These are phyloP conservation scores for Leccinum fibrillosum DNA, from an alignment of 768 basidiomycete genomes.

Conservation along the genomic window DNA sequence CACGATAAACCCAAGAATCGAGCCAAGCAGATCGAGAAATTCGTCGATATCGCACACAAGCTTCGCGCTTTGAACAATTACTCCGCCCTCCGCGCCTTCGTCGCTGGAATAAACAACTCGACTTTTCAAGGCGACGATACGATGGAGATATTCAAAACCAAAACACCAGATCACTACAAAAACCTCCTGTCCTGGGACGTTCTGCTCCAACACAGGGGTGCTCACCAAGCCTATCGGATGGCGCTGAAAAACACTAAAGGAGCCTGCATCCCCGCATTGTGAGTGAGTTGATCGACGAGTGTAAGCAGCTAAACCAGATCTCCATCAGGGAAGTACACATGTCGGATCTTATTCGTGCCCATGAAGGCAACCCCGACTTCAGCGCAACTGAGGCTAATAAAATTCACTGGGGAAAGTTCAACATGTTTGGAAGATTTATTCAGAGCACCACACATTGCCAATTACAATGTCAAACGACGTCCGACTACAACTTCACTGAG, in stretches of 20 bases:
- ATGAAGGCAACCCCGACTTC: slow-evolving; percentile 80
- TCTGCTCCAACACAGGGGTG: slow-evolving; percentile 74
- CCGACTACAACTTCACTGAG: slow-evolving; percentile 63
- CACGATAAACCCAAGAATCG: slow-evolving; percentile 76
- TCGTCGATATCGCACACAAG: slow-evolving; percentile 78
- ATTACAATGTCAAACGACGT: slow-evolving; percentile 56
- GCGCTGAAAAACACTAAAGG: slow-evolving; percentile 84
- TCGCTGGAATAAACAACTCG: slow-evolving; percentile 89
- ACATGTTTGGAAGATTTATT: slow-evolving; percentile 87
- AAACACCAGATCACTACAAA: slow-evolving; percentile 68
- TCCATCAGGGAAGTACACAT: slow-evolving; percentile 81
- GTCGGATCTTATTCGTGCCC: slow-evolving; percentile 82
- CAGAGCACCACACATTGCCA: slow-evolving; percentile 77
- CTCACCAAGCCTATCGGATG: slow-evolving; percentile 88
- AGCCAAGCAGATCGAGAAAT: slow-evolving; percentile 82
- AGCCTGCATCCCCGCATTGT: slow-evolving; percentile 86
- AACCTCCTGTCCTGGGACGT: slow-evolving; percentile 81
- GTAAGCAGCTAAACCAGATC: slow-evolving; percentile 9
- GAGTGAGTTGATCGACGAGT: slow-evolving; percentile 24
- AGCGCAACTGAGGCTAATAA: slow-evolving; percentile 59
- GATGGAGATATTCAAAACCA: slow-evolving; percentile 67
- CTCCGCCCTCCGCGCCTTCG: slow-evolving; percentile 85
- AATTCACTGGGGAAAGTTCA: slow-evolving; percentile 97
- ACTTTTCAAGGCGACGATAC: slow-evolving; percentile 76
- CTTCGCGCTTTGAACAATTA: slow-evolving; percentile 89